phyloP scores from a whole-genome alignment of 1,284 basidiomycete species.

The Xerocomus nothofagi region DNA sequence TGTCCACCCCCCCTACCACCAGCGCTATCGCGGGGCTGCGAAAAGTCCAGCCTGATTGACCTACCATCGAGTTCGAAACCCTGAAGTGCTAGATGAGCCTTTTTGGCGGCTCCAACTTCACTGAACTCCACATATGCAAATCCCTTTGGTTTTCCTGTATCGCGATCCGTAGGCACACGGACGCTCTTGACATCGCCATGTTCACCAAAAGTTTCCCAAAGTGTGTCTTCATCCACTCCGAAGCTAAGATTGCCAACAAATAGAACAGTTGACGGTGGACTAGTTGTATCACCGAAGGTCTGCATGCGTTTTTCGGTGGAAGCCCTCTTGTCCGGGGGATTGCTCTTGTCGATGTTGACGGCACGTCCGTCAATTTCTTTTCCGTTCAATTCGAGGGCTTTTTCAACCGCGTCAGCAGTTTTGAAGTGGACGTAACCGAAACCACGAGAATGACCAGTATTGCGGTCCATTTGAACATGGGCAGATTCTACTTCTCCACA shows the following conservation, averaged over 20 bases:
- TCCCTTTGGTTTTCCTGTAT: constrained; percentile 90
- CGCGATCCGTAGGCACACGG: constrained; percentile 91
- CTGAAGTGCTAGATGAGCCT: constrained; percentile 71
- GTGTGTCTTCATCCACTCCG: constrained; percentile 75
- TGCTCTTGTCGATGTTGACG: constrained; percentile 85
- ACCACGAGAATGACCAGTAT: constrained; percentile 83
- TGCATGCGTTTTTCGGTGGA: constrained; percentile 71
- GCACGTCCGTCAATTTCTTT: constrained; percentile 91
- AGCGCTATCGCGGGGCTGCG: constrained; percentile 74
- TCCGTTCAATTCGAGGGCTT: constrained; percentile 75
- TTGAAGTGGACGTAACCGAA: constrained; percentile 97
- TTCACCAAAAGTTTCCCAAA: constrained; percentile 93
- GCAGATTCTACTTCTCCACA: constrained; percentile 89
- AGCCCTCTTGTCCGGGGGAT: constrained; percentile 54
- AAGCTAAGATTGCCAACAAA: constrained; percentile 94
- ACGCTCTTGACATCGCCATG: constrained; percentile 89
- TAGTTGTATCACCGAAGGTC: constrained; percentile 71
- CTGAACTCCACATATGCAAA: constrained; percentile 97
- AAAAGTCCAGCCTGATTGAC: constrained; percentile 83
- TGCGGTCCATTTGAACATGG: constrained; percentile 90
- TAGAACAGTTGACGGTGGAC: constrained; percentile 74
- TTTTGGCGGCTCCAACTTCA: constrained; percentile 77
- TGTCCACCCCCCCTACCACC: constrained; percentile 52
- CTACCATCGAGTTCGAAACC: constrained; percentile 87
- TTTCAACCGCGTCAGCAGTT: constrained; percentile 70